These are phyloP conservation scores for Fraxinus paxiana DNA, from an alignment of 305 asterid species.

Conservation along the genomic window DNA sequence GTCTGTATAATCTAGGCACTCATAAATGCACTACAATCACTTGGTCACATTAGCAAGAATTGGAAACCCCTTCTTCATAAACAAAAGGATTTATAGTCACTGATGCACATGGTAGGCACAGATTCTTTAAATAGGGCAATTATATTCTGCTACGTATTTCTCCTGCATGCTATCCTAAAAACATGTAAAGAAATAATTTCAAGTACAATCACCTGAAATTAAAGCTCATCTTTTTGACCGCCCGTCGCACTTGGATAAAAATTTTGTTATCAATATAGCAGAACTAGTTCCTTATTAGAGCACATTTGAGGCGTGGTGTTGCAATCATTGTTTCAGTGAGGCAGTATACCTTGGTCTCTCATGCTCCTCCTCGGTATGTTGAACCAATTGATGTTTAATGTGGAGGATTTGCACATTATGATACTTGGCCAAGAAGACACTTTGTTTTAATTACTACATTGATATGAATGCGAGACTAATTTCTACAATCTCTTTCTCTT, in stretches of 20 bases:
- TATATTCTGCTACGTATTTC: not conserved
- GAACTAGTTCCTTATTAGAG: not conserved
- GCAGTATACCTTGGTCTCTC: not conserved
- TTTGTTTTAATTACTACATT: not conserved
- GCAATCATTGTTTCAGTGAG: not conserved
- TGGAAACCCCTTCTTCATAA: not conserved
- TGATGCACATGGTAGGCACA: not conserved
- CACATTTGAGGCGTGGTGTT: not conserved
- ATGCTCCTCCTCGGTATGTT: not conserved
- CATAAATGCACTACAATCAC: not conserved
- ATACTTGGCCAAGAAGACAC: not conserved
- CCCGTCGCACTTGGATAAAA: not conserved
- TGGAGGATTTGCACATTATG: not conserved
- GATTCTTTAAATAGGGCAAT: not conserved
- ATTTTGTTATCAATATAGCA: not conserved
- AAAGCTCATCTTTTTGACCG: not conserved
- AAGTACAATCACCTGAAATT: not conserved
- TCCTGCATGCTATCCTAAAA: not conserved
- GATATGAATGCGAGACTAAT: not conserved
- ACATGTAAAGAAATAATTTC: not conserved
- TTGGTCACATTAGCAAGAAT: not conserved
- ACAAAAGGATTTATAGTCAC: not conserved
- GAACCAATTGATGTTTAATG: not conserved
- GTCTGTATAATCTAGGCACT: not conserved
- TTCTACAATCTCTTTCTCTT: not conserved